Percentiles rank a stretch among this genome's conserved stretches.
These are phyloP conservation scores for Pichia kudriavzevii DNA, from an alignment of 1,139 yeast species.

Conservation along the genomic window DNA sequence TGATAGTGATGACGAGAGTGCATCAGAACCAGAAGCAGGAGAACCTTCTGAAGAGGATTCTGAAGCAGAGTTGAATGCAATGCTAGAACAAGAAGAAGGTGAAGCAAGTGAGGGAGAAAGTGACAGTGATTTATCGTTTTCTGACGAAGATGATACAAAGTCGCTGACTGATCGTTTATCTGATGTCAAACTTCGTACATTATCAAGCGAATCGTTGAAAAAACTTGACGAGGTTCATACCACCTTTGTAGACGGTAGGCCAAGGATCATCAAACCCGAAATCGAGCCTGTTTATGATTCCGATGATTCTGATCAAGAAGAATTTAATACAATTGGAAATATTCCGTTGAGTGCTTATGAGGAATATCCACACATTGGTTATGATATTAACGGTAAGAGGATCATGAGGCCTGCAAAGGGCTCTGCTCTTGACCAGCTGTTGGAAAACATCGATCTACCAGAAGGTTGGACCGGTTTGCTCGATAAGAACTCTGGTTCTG, in stretches of 20 bases:
- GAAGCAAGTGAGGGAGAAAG: constrained; percentile 22
- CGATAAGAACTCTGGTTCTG: constrained; percentile 85
- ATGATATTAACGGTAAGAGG: constrained; percentile 93
- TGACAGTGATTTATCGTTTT: constrained; percentile 34
- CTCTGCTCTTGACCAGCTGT: constrained; percentile 80
- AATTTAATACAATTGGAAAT: constrained; percentile 84
- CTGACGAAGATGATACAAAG: constrained; percentile 44
- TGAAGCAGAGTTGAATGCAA: constrained; percentile 53
- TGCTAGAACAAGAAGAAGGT: constrained; percentile 45
- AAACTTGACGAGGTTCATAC: constrained; percentile 36
- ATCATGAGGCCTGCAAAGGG: constrained; percentile 99
- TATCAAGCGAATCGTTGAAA: constrained; percentile 33
- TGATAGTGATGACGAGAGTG: constrained; percentile 24
- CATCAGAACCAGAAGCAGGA: constrained; percentile 25
- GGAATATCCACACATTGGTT: constrained; percentile 95
- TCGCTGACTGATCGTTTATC: constrained; percentile 51
- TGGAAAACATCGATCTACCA: constrained; percentile 88
- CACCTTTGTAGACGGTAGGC: constrained; percentile 71
- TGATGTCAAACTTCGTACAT: constrained; percentile 43
- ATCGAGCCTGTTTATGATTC: constrained; percentile 88
- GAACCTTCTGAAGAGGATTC: constrained; percentile 35
- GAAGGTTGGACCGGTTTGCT: constrained; percentile 98
- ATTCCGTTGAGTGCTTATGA: constrained; percentile 91
- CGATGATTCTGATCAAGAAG: constrained; percentile 86
- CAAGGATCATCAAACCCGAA: constrained; percentile 74